phyloP scores from a whole-genome alignment of 176 grass and related monocot species.

The Rhynchospora tenuis region DNA sequence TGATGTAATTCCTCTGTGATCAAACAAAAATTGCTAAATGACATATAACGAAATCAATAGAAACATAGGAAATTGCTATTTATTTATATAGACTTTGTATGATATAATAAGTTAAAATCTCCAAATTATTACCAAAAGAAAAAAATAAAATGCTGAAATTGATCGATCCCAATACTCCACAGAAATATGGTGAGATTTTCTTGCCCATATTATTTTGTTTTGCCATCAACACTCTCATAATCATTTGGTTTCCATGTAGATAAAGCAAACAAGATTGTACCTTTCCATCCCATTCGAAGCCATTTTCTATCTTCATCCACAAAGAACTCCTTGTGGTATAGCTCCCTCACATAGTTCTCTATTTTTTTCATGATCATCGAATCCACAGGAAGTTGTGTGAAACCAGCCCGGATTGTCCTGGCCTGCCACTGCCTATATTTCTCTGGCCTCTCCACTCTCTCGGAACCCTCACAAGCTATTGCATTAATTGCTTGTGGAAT shows the following conservation, averaged over 20 bases:
- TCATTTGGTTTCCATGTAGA: constrained; percentile 36
- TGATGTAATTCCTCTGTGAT: neutral
- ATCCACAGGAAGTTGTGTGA: constrained; percentile 36
- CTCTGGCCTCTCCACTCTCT: constrained; percentile 45
- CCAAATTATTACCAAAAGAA: neutral
- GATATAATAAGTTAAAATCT: too few relatives aligned
- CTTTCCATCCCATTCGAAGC: constrained; percentile 53
- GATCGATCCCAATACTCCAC: neutral
- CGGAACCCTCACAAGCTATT: constrained; percentile 44
- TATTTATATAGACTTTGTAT: neutral
- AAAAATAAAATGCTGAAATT: neutral
- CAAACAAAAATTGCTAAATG: neutral
- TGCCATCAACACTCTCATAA: neutral
- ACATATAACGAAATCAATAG: neutral
- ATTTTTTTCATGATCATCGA: constrained; percentile 27
- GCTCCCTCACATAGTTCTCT: neutral
- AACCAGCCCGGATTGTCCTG: constrained; percentile 36
- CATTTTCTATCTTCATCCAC: constrained; percentile 33
- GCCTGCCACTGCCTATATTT: constrained; percentile 45
- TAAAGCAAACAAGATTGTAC: constrained; percentile 27
- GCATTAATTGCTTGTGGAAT: constrained; percentile 17
- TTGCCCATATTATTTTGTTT: neutral
- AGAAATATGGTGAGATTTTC: neutral
- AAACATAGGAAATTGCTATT: neutral
- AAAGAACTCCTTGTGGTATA: constrained; percentile 45